A percentile compares a stretch with the other conserved stretches of the same genome.
Evolutionary conservation across 768 basidiomycete genomes (phyloP).

Genomic region (Ramaria sp.): DNA sequence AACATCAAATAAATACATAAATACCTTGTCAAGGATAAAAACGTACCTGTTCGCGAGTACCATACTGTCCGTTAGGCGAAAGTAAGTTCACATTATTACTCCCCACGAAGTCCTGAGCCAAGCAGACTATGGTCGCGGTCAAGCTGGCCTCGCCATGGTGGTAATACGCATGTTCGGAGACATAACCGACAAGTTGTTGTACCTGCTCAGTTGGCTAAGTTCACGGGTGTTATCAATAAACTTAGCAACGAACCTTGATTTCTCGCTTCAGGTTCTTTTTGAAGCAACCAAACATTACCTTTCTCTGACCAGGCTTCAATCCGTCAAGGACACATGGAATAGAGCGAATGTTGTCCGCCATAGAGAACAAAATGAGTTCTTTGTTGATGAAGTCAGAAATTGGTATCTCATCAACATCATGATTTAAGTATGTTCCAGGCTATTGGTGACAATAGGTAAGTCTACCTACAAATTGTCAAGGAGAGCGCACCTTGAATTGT

Average conservation of each 20-base stretch:
- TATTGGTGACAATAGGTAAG: slow-evolving; percentile 19
- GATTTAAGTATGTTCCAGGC: slow-evolving; percentile 93
- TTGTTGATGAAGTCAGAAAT: slow-evolving; percentile 96
- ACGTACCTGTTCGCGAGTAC: slow-evolving; percentile 51
- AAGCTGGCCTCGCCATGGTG: slow-evolving; percentile 93
- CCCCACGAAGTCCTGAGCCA: slow-evolving; percentile 92
- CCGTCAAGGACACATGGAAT: slow-evolving; percentile 93
- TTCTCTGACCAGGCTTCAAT: slow-evolving; percentile 93
- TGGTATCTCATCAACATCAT: slow-evolving; percentile 74
- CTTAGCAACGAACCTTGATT: slow-evolving; percentile 52
- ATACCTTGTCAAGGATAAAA: slow-evolving; percentile 8
- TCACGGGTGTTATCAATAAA: not conserved
- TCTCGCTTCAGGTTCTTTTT: slow-evolving; percentile 87
- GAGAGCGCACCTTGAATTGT: slow-evolving; percentile 63
- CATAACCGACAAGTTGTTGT: slow-evolving; percentile 91
- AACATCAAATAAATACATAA: slow-evolving; percentile 20
- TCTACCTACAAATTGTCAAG: not conserved
- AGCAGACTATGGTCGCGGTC: slow-evolving; percentile 79
- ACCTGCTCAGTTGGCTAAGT: slow-evolving; percentile 36
- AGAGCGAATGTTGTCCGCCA: slow-evolving; percentile 98
- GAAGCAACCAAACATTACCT: slow-evolving; percentile 94
- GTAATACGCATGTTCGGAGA: slow-evolving; percentile 88
- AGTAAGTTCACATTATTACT: slow-evolving; percentile 92
- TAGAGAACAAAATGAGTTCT: slow-evolving; percentile 95
- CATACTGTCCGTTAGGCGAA: slow-evolving; percentile 86